These are phyloP conservation scores for Sarocladium oryzae DNA, from an alignment of 2,329 filamentous ascomycete genomes.

Conservation along the genomic window DNA sequence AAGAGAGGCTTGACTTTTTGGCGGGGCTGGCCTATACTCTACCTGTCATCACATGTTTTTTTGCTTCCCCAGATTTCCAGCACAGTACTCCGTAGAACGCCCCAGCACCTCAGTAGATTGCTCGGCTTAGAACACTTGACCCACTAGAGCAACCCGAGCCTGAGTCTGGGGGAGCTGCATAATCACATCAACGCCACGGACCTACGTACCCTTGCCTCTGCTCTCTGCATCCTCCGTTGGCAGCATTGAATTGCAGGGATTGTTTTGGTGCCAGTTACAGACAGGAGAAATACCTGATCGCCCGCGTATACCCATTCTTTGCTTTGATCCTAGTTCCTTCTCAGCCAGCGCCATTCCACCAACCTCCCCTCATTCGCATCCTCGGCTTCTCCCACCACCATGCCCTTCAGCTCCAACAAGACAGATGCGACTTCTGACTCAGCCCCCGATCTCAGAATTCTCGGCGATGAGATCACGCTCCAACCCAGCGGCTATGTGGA, in stretches of 20 bases:
- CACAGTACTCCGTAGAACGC: too few species aligned
- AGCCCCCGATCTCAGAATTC: slow-evolving; percentile 70
- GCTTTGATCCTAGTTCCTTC: too few species aligned
- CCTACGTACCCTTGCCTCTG: too few species aligned
- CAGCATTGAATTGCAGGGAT: background rate
- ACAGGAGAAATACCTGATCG: too few species aligned
- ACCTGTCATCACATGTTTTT: background rate
- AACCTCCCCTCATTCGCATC: background rate
- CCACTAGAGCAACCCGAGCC: background rate
- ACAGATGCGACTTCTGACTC: slow-evolving; percentile 25
- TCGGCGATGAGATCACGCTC: slow-evolving; percentile 67
- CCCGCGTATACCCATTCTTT: too few species aligned
- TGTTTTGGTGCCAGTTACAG: background rate
- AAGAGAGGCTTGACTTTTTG: background rate
- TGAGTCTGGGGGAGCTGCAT: background rate
- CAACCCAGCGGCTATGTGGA: slow-evolving; percentile 65
- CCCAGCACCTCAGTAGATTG: too few species aligned
- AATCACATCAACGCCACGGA: background rate
- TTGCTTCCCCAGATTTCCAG: background rate
- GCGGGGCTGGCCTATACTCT: background rate
- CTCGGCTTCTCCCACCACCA: background rate
- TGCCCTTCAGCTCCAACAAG: background rate
- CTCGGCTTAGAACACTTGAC: too few species aligned
- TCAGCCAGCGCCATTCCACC: slow-evolving; percentile 5
- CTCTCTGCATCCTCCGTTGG: too few species aligned